phyloP scores from a whole-genome alignment of 768 basidiomycete species.

The Lentinula edodes region DNA sequence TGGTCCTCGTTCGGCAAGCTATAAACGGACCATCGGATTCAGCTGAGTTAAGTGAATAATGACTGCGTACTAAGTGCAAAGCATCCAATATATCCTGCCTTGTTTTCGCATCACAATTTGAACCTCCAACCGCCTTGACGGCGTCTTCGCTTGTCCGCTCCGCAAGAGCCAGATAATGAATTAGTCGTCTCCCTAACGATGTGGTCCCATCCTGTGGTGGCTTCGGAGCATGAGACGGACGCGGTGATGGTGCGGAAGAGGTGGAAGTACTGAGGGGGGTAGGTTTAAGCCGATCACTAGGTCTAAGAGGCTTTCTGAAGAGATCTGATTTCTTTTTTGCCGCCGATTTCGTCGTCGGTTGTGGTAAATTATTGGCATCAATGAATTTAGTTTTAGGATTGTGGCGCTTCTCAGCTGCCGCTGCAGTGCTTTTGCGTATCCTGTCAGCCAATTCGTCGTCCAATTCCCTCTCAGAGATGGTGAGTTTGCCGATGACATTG shows the following conservation, averaged over 20 bases:
- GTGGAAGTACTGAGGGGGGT: conserved; percentile 22
- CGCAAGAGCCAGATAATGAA: conserved; percentile 46
- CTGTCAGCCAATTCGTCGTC: conserved; percentile 53
- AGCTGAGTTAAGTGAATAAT: not conserved
- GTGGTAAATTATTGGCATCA: conserved; percentile 36
- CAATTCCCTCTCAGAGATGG: conserved; percentile 26
- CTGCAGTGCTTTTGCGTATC: conserved; percentile 39
- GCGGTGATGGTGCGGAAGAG: conserved; percentile 21
- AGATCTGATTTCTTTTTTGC: conserved; percentile 32
- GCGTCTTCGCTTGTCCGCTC: conserved; percentile 48
- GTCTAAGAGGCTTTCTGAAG: conserved; percentile 31
- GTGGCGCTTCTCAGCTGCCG: conserved; percentile 36
- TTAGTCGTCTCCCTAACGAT: conserved; percentile 35
- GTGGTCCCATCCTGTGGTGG: conserved; percentile 14
- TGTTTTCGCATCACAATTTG: conserved; percentile 24
- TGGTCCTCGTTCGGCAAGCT: conserved; percentile 47
- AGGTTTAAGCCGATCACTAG: conserved; percentile 23
- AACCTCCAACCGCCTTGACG: conserved; percentile 40
- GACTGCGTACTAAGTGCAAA: conserved; percentile 42
- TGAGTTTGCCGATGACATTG: conserved; percentile 68
- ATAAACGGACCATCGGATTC: not conserved
- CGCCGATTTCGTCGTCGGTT: conserved; percentile 23
- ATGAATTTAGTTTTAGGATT: conserved; percentile 44
- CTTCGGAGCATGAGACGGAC: conserved; percentile 19
- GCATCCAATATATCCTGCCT: conserved; percentile 41